These are phyloP conservation scores for Bipolaris zeicola DNA, from an alignment of 2,329 filamentous ascomycete species.

Conservation along the genomic window DNA sequence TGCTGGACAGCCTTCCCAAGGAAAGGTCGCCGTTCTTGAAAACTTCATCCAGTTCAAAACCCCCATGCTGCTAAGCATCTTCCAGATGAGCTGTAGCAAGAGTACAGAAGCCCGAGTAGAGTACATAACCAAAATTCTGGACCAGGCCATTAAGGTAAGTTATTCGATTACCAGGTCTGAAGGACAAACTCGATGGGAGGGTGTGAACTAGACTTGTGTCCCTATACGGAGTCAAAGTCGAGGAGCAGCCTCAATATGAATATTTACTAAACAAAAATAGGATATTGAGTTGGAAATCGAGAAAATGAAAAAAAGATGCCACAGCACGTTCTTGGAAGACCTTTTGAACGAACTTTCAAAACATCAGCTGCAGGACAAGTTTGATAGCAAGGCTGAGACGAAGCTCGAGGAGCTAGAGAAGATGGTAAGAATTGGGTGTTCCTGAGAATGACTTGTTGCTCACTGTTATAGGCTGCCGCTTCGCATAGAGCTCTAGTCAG, in stretches of 20 bases:
- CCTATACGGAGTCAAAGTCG: neutral
- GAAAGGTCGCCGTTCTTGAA: constrained; percentile 13
- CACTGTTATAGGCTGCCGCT: constrained; percentile 1
- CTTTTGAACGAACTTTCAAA: neutral
- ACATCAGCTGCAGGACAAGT: neutral
- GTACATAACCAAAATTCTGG: constrained; percentile 17
- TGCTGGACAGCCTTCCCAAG: constrained; percentile 17
- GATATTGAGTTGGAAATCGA: neutral
- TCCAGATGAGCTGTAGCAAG: constrained; percentile 27
- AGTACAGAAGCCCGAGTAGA: constrained; percentile 21
- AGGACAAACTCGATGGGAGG: neutral
- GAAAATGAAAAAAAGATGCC: neutral
- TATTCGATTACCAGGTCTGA: no score
- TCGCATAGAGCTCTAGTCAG: constrained; percentile 5
- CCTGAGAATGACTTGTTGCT: neutral
- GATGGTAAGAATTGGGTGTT: neutral
- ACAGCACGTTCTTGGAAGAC: neutral
- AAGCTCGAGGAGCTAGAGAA: neutral
- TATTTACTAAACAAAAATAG: neutral
- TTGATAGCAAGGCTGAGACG: constrained; percentile 1
- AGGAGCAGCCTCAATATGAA: neutral
- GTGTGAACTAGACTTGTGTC: neutral
- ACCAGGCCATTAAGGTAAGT: constrained; percentile 10
- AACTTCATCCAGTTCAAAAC: constrained; percentile 6
- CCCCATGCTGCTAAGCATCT: constrained; percentile 15